These are phyloP conservation scores for Bimuria novae-zelandiae DNA, from an alignment of 2,329 filamentous ascomycete genomes.

Conservation along the genomic window DNA sequence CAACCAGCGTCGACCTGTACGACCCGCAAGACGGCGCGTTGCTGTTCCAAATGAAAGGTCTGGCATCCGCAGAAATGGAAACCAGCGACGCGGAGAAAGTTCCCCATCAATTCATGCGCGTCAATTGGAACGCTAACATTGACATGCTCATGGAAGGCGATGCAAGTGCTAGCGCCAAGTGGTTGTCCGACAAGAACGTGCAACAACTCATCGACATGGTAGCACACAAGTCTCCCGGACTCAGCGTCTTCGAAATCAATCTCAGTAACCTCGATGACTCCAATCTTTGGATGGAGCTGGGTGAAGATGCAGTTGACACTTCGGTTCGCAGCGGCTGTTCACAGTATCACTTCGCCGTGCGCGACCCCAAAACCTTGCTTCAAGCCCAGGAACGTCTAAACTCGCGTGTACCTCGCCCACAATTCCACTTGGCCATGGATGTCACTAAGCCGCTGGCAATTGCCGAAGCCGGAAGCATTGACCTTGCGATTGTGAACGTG, in stretches of 20 bases:
- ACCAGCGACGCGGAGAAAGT: slow-evolving; percentile 5
- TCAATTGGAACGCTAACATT: slow-evolving; percentile 29
- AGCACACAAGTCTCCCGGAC: slow-evolving; percentile 42
- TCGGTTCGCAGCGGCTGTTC: neutral
- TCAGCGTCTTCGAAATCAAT: slow-evolving; percentile 30
- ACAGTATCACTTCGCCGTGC: neutral
- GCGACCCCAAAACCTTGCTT: slow-evolving; percentile 14
- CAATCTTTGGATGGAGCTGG: neutral
- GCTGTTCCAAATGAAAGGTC: slow-evolving; percentile 23
- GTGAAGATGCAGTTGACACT: neutral
- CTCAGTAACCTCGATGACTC: neutral
- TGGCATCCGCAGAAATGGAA: slow-evolving; percentile 23
- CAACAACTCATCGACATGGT: slow-evolving; percentile 36
- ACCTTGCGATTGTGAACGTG: slow-evolving; percentile 4
- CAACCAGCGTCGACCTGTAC: slow-evolving; percentile 7
- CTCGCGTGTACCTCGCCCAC: neutral
- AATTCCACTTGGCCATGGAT: slow-evolving; percentile 5
- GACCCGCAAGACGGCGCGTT: slow-evolving; percentile 10
- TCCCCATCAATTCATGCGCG: slow-evolving; percentile 13
- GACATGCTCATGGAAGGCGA: slow-evolving; percentile 7
- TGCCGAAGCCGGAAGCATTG: slow-evolving; percentile 18
- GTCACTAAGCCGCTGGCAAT: neutral
- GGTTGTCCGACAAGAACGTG: slow-evolving; percentile 4
- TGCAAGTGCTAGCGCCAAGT: neutral
- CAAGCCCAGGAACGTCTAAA: slow-evolving; percentile 1